phyloP scores from a whole-genome alignment of 2,329 filamentous ascomycete genomes.

The Neoarthrinium moseri region DNA sequence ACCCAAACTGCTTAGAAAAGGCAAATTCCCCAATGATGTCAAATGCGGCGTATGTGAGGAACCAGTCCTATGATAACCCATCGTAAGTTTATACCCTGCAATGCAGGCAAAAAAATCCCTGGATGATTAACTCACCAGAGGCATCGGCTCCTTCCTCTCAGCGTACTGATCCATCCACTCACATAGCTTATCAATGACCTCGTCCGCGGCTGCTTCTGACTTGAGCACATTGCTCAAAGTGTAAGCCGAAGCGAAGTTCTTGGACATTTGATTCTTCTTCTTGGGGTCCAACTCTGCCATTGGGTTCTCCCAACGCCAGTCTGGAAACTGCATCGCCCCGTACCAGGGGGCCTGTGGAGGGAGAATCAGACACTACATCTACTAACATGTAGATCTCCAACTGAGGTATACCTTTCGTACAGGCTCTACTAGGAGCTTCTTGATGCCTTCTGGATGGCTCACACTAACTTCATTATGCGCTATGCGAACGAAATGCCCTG shows the following conservation, averaged over 20 bases:
- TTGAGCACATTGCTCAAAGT: slow-evolving; percentile 19
- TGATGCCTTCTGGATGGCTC: slow-evolving; percentile 38
- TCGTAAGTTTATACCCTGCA: too few species aligned
- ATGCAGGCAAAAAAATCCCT: too few species aligned
- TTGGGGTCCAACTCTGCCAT: slow-evolving; percentile 12
- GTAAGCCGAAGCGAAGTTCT: slow-evolving; percentile 29
- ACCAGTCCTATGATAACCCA: slow-evolving; percentile 11
- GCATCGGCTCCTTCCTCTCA: slow-evolving; percentile 5
- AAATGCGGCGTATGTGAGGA: slow-evolving; percentile 20
- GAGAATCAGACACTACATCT: not conserved
- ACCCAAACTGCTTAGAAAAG: slow-evolving; percentile 25
- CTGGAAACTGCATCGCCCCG: slow-evolving; percentile 10
- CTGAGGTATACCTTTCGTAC: slow-evolving; percentile 26
- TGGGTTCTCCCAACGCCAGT: slow-evolving; percentile 12
- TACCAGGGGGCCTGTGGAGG: slow-evolving; percentile 4
- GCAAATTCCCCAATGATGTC: slow-evolving; percentile 25
- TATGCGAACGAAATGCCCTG: slow-evolving; percentile 40
- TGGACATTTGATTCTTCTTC: slow-evolving; percentile 11
- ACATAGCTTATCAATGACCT: slow-evolving; percentile 7
- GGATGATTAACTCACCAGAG: slow-evolving; percentile 3
- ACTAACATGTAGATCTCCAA: not conserved
- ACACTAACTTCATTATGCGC: slow-evolving; percentile 41
- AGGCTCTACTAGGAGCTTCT: slow-evolving; percentile 30
- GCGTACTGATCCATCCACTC: slow-evolving; percentile 9
- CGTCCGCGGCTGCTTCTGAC: slow-evolving; percentile 11